Evolutionary conservation across 768 basidiomycete genomes (phyloP).

Genomic region (Suillus sp.): DNA sequence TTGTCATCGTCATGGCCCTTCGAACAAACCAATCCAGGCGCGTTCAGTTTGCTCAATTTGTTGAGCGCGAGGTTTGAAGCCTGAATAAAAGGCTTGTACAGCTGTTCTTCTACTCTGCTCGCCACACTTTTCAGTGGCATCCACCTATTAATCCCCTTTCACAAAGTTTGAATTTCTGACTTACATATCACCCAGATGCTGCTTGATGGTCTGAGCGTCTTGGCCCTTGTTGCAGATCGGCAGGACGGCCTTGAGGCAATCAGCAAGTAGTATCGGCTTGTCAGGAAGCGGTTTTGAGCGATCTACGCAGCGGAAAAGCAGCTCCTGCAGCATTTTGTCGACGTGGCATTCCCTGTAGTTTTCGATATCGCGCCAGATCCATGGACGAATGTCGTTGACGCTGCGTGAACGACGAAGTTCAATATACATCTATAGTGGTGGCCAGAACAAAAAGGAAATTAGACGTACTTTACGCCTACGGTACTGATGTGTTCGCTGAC

Average conservation of each 20-base stretch:
- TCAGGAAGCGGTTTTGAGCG: background rate
- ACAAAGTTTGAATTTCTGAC: background rate
- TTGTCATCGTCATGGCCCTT: background rate
- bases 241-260: conserved; percentile 5
- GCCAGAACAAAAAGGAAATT: background rate
- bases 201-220: background rate
- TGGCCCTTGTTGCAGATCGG: background rate
- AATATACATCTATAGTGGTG: background rate
- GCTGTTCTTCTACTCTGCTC: background rate
- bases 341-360: background rate
- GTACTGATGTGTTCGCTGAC: conserved; percentile 1
- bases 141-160: background rate
- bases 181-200: background rate
- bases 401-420: background rate
- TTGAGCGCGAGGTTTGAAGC: background rate
- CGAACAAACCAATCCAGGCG: background rate
- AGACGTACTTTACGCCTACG: background rate
- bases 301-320: conserved; percentile 4
- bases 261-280: background rate
- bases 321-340: conserved; percentile 3
- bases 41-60: background rate
- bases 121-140: background rate
- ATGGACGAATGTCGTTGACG: background rate
- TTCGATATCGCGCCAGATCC: background rate
- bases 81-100: background rate